A percentile compares a stretch with the other conserved stretches of the same genome.
These are phyloP conservation scores for Eucalyptus camaldulensis DNA, from an alignment of 345 rosid species.

Conservation along the genomic window DNA sequence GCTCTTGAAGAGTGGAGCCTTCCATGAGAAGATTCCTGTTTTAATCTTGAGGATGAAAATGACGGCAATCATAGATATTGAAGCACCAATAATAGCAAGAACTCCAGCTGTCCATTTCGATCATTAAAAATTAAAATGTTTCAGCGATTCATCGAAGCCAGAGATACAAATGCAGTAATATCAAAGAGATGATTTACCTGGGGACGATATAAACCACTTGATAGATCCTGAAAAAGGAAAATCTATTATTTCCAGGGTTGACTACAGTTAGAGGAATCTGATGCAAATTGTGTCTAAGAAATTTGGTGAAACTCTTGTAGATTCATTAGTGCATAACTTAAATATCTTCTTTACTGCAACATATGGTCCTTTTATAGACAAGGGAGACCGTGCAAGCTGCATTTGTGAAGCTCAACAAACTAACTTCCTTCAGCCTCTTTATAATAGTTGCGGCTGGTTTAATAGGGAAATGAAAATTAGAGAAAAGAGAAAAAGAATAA, in stretches of 20 bases:
- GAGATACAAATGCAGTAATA: background rate
- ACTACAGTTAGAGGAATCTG: background rate
- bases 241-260: too few relatives aligned
- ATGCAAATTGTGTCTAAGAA: background rate
- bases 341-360: too few relatives aligned
- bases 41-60: background rate
- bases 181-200: background rate
- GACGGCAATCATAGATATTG: background rate
- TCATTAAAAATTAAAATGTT: background rate
- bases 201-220: background rate
- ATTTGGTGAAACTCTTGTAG: background rate
- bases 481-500: background rate
- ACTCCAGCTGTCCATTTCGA: background rate
- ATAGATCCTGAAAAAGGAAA: background rate
- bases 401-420: background rate
- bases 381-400: background rate
- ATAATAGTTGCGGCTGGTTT: background rate
- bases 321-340: too few relatives aligned
- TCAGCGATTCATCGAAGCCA: background rate
- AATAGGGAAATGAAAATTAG: background rate
- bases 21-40: background rate
- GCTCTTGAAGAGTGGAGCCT: background rate
- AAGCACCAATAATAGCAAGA: background rate
- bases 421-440: background rate
- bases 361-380: too few relatives aligned